These are phyloP conservation scores for Russula dissimulans DNA, from an alignment of 768 basidiomycete species.

Conservation along the genomic window DNA sequence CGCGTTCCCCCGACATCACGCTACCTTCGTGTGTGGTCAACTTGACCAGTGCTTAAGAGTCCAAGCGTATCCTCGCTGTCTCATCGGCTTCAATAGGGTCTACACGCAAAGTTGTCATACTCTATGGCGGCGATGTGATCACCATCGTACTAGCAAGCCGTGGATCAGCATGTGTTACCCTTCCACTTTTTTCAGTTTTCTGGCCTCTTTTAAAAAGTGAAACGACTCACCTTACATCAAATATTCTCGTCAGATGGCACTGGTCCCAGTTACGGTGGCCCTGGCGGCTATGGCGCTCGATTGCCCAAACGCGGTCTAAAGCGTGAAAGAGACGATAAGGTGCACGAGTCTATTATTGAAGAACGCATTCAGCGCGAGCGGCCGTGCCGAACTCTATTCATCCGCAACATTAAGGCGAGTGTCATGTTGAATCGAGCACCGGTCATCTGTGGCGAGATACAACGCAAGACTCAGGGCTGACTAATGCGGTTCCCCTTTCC, in stretches of 20 bases:
- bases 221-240: constrained; percentile 19
- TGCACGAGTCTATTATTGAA: constrained; percentile 87
- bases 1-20: not conserved
- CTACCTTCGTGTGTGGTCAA: constrained; percentile 7
- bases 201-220: constrained; percentile 10
- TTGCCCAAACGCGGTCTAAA: constrained; percentile 41
- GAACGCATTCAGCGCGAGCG: constrained; percentile 90
- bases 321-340: constrained; percentile 80
- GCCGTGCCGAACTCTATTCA: constrained; percentile 92
- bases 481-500: constrained; percentile 17
- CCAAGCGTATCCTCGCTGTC: not conserved
- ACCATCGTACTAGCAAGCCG: not conserved
- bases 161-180: not conserved
- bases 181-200: constrained; percentile 11
- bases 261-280: constrained; percentile 49
- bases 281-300: constrained; percentile 31
- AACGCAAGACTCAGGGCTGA: constrained; percentile 6
- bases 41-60: constrained; percentile 10
- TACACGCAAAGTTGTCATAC: constrained; percentile 1
- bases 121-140: constrained; percentile 4
- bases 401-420: constrained; percentile 97
- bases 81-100: not conserved
- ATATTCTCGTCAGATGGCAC: constrained; percentile 50
- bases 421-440: constrained; percentile 4
- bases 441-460: not conserved